These are phyloP conservation scores for Mucor velutinosus DNA, from an alignment of 371 early-diverging fungal genomes.

Conservation along the genomic window DNA sequence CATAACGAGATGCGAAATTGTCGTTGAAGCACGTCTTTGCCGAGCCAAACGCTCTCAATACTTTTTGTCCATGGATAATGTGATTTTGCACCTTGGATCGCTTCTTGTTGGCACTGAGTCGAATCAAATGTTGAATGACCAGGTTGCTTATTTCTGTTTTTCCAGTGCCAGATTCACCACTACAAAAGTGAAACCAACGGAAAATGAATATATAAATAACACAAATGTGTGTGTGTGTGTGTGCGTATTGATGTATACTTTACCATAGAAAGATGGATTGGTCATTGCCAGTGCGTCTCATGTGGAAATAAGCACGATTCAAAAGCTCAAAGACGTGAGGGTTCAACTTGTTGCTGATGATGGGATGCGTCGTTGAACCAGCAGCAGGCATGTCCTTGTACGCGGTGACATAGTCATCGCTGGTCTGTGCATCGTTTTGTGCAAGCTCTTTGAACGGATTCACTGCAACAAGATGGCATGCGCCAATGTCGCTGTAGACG, in stretches of 20 bases:
- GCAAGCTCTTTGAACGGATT: slow-evolving; percentile 53
- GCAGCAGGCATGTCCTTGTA: slow-evolving; percentile 55
- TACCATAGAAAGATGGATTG: slow-evolving; percentile 72
- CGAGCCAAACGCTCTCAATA: slow-evolving; percentile 87
- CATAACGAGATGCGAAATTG: slow-evolving; percentile 65
- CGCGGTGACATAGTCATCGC: slow-evolving; percentile 74
- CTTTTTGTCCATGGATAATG: slow-evolving; percentile 62
- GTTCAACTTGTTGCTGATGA: background rate
- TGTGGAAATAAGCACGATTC: slow-evolving; percentile 69
- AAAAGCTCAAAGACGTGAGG: slow-evolving; percentile 88
- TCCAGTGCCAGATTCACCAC: slow-evolving; percentile 87
- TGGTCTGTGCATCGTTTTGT: slow-evolving; percentile 59
- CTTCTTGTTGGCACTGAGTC: slow-evolving; percentile 74
- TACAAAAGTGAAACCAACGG: slow-evolving; percentile 1
- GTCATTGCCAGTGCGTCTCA: slow-evolving; percentile 81
- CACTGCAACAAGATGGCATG: slow-evolving; percentile 59
- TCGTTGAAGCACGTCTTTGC: slow-evolving; percentile 19
- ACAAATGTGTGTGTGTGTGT: background rate
- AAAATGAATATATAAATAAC: too few relatives aligned
- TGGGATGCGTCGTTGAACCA: slow-evolving; percentile 17
- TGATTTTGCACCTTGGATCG: slow-evolving; percentile 77
- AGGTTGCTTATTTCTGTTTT: slow-evolving; percentile 76
- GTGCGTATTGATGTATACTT: slow-evolving; percentile 1
- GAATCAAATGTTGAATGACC: slow-evolving; percentile 69
- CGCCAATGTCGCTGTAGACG: slow-evolving; percentile 60